Conservation (phyloP, 768 basidiomycete species). For the Rhizopogon vinicolor region DNA sequence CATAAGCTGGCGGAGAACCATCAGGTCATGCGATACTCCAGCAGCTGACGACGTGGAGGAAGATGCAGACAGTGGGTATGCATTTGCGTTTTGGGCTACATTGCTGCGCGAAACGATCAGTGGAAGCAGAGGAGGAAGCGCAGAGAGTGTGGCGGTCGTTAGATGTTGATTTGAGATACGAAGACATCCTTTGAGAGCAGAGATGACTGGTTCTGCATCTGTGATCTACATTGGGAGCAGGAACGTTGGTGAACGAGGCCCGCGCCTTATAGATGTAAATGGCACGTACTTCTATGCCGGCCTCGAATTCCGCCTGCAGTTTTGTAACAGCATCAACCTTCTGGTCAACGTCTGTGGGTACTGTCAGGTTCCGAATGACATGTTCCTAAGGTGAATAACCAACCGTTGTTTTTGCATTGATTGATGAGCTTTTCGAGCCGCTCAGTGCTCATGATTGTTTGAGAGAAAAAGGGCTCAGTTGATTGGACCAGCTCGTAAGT, state of each 20-base stretch:
- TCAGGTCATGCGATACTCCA: constrained; percentile 43
- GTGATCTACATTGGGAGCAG: constrained; percentile 45
- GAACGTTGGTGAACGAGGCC: neutral
- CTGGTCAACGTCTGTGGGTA: constrained; percentile 62
- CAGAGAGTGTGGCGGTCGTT: constrained; percentile 69
- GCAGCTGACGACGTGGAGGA: constrained; percentile 45
- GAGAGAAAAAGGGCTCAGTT: constrained; percentile 6
- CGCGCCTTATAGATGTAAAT: neutral
- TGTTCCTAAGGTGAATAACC: constrained; percentile 11
- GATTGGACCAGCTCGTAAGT: constrained; percentile 12
- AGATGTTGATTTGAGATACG: constrained; percentile 81
- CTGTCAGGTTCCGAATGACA: constrained; percentile 5
- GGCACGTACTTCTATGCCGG: constrained; percentile 56
- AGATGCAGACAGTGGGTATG: constrained; percentile 44
- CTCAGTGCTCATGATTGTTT: constrained; percentile 47
- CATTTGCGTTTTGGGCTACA: constrained; percentile 19
- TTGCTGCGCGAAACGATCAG: constrained; percentile 46
- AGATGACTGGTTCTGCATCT: constrained; percentile 68
- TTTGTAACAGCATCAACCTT: constrained; percentile 79
- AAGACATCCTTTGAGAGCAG: constrained; percentile 67
- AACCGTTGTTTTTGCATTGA: constrained; percentile 66
- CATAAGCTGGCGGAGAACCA: constrained; percentile 64
- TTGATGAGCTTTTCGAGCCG: constrained; percentile 55
- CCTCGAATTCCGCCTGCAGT: constrained; percentile 71
- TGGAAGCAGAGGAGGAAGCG: constrained; percentile 62